Base-by-base conservation (phyloP, 805 yeast genomes). In the Lipomyces lipofer region DNA sequence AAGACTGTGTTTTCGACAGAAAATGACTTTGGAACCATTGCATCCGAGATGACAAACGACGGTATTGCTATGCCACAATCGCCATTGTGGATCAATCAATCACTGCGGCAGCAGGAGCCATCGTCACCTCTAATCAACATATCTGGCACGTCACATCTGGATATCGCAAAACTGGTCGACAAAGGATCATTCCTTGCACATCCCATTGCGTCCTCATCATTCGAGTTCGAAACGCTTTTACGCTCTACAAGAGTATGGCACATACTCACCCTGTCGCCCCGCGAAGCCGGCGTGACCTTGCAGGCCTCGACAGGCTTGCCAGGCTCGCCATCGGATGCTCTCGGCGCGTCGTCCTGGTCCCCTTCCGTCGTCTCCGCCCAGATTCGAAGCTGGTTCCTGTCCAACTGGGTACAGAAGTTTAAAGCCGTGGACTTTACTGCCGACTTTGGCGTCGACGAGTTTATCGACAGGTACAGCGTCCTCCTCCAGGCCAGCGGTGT, bases 391-490 rank as follows among this genome's bases (percentile, higher is more conserved):
- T 62, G 69, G 63, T 69, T 64, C 43, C 53, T 74, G 27, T 63
- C 70, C 6, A 76, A 73, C 48, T 73, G 76, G 76, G 67, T 69
- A 4, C 62, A 64, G 32, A 66, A 72, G 32, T 64, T 71, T n/a
- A 56, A 66, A 7, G 52, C 64, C 4, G 52, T 64, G 12, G 74
- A 73, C 53, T 73, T 63, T 59, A 71, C 75, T 10, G 72, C 74
- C 22, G 77, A 73, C 50, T 73, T 71, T 56, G 75, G 67, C 10
- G 57, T 64, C 15, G 67, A 66, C 30, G 77, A 73, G 56, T 74
- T 73, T 43, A 49, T 70, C 29, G 67, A 64, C 29, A 62, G 67
- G 25, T 73, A 70, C 51, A 57, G 69, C 1, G 45, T 68, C 1
- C 47, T 71, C 1, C 59, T 73, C 7, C 72, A 73, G 2, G 35